Base-by-base conservation (phyloP, 345 rosid genomes). In the Gossypium longicalyx region DNA sequence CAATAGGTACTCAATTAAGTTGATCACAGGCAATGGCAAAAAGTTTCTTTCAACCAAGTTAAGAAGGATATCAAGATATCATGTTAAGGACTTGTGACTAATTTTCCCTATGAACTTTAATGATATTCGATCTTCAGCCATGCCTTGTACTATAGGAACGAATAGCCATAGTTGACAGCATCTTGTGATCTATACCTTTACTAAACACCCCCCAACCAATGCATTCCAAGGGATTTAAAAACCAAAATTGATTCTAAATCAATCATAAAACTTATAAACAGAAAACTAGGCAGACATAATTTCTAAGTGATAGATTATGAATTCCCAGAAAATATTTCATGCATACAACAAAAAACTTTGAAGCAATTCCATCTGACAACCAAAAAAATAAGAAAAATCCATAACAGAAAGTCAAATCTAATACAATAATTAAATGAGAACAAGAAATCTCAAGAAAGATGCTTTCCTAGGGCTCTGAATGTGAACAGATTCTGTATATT, bases 301-400 rank as follows among this genome's bases (percentile, higher is more conserved):
- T 65, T 64, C 16, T 43, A 10, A 41, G 69, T 64, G 49, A n/a
- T 41, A 64, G 25, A 64, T 41, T 34, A 43, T 19, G 49, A 41
- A 11, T 64, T 64, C 51, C 13, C 23, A 12, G 1, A 65, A 19
- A 65, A 65, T 51, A 44, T 65, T 43, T 44, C 52, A 43, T 12
- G 6, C 52, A 65, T 19, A 45, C 13, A 13, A 34, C 22, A 16
- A 29, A 16, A 12, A 58, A 11, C 1, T 58, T 1, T 10, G 9
- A 59, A 64, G 43, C 10, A 62, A 63, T 64, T 11, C 69, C 69
- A 65, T 43, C 51, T 19, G 44, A 66, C 52, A 65, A 65, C 20
- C 1, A 20, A 44, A 43, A 41, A 19, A 17, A 19, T 1, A 64
- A 62, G 47, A 62, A 11, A 20, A 60, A 25, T 60, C 7, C 66